These are phyloP conservation scores for Tripidium arundinaceum DNA, from an alignment of 202 grass and related monocot genomes.

Conservation along the genomic window DNA sequence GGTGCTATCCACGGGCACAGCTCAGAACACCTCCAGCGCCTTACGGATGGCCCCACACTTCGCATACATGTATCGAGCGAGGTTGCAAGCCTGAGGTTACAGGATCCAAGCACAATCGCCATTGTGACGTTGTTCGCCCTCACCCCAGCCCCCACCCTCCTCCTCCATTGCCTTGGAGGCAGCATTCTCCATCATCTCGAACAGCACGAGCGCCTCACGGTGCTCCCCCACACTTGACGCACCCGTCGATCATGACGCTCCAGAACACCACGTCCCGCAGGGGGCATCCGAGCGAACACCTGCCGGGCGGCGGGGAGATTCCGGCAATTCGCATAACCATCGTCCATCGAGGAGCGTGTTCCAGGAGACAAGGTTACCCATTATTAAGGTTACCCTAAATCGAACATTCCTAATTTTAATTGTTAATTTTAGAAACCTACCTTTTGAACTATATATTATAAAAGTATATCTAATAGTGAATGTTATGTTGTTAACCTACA, in stretches of 20 bases:
- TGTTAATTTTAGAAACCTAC: too few relatives aligned
- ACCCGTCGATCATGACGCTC: too few relatives aligned
- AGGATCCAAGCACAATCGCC: too few relatives aligned
- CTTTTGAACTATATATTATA: too few relatives aligned
- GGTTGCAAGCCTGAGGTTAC: slow-evolving; percentile 37
- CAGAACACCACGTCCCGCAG: slow-evolving; percentile 14
- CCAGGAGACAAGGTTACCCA: slow-evolving; percentile 52
- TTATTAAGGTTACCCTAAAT: too few relatives aligned
- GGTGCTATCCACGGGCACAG: slow-evolving; percentile 22
- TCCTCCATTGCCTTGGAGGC: neutral
- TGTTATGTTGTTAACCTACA: too few relatives aligned
- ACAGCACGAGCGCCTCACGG: slow-evolving; percentile 24
- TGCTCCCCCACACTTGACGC: too few relatives aligned
- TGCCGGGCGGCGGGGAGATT: slow-evolving; percentile 22
- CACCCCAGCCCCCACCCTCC: too few relatives aligned
- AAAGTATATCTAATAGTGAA: too few relatives aligned
- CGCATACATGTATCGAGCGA: slow-evolving; percentile 55
- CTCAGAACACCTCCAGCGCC: too few relatives aligned
- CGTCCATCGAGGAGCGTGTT: slow-evolving; percentile 39
- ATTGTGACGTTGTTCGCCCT: slow-evolving; percentile 31
- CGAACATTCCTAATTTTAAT: too few relatives aligned
- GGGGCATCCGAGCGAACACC: slow-evolving; percentile 14
- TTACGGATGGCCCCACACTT: too few relatives aligned
- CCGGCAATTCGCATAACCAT: slow-evolving; percentile 51
- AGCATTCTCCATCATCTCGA: slow-evolving; percentile 25